Evolutionary conservation across 495 filamentous ascomycete genomes (phyloP).

Genomic region (Sabuloglossum arenarium): DNA sequence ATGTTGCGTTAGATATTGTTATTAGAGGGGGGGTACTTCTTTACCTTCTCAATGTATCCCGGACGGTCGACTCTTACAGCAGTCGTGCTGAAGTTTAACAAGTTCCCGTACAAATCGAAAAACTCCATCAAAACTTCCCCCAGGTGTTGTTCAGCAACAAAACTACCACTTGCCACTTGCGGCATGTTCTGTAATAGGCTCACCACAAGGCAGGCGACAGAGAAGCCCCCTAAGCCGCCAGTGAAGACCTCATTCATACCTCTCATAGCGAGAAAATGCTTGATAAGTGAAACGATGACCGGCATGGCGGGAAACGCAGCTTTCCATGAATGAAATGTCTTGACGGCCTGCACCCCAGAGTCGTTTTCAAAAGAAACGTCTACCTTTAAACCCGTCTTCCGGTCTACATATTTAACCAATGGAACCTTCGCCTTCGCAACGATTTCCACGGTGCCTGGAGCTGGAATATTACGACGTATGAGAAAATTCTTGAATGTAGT

Average conservation of each 20-base stretch:
- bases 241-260: constrained; percentile 74
- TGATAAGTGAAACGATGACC: constrained; percentile 61
- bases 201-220: constrained; percentile 81
- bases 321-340: constrained; percentile 65
- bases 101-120: constrained; percentile 67
- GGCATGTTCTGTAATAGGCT: constrained; percentile 65
- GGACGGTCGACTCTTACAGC: constrained; percentile 62
- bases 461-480: constrained; percentile 24
- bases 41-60: constrained; percentile 50
- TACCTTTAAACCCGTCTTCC: constrained; percentile 47
- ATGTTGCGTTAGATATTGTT: background rate
- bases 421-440: constrained; percentile 69
- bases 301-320: constrained; percentile 61
- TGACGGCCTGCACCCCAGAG: constrained; percentile 53
- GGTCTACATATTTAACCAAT: constrained; percentile 75
- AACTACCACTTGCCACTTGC: constrained; percentile 31
- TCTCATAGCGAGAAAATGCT: constrained; percentile 78
- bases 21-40: constrained; percentile 11
- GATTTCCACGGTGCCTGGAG: constrained; percentile 31
- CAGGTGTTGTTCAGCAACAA: constrained; percentile 40
- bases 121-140: constrained; percentile 70
- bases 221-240: constrained; percentile 88
- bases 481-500: constrained; percentile 30
- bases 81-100: constrained; percentile 40
- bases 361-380: constrained; percentile 91